phyloP scores from a whole-genome alignment of 305 asterid species.

The Coffea humblotiana region DNA sequence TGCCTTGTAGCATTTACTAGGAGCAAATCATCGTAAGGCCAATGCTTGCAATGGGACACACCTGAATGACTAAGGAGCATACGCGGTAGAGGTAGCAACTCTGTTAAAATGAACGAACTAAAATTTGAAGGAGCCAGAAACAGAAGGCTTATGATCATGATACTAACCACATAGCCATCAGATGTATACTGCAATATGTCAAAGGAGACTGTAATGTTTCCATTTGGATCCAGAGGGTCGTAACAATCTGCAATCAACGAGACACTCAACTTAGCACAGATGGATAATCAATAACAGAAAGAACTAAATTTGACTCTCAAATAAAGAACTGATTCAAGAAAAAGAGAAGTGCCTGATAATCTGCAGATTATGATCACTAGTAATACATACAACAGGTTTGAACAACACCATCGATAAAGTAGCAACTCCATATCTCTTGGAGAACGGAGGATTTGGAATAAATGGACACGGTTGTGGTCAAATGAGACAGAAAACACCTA shows the following conservation, averaged over 20 bases:
- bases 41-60: background rate
- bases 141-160: background rate
- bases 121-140: background rate
- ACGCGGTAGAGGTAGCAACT: background rate
- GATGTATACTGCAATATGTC: slow-evolving; percentile 46
- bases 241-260: slow-evolving; percentile 54
- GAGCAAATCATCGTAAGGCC: background rate
- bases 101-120: background rate
- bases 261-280: slow-evolving; percentile 14
- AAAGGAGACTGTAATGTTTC: slow-evolving; percentile 55
- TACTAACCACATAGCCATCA: slow-evolving; percentile 67
- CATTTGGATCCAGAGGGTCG: slow-evolving; percentile 74
- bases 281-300: slow-evolving; percentile 3
- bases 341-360: slow-evolving; percentile 49
- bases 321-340: slow-evolving; percentile 1
- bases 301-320: slow-evolving; percentile 6
- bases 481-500: slow-evolving; percentile 14
- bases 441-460: slow-evolving; percentile 7
- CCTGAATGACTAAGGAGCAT: background rate
- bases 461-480: slow-evolving; percentile 26
- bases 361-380: slow-evolving; percentile 28
- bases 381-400: slow-evolving; percentile 29
- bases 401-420: slow-evolving; percentile 17
- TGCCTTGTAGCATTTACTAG: background rate
- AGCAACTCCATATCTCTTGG: slow-evolving; percentile 33